phyloP scores from a whole-genome alignment of 441 rosid genomes.

The Jatropha multifida region DNA sequence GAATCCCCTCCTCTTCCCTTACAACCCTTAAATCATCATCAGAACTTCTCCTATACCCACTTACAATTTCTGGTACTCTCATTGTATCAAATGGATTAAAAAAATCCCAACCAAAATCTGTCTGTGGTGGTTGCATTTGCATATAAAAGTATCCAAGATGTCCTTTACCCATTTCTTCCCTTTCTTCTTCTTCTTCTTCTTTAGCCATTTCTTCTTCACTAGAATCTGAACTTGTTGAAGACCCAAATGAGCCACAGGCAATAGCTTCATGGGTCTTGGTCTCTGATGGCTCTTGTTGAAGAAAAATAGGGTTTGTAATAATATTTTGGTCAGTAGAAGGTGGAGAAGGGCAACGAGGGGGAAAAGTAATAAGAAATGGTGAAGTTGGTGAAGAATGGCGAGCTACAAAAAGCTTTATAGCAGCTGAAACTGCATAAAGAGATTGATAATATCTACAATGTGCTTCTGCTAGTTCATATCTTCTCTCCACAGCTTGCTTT shows the following conservation, averaged over 20 bases:
- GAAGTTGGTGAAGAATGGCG: slow-evolving; percentile 66
- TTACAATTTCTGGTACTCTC: slow-evolving; percentile 46
- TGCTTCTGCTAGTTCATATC: slow-evolving; percentile 78
- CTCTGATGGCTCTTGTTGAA: slow-evolving; percentile 51
- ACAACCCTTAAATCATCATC: slow-evolving; percentile 63
- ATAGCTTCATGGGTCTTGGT: slow-evolving; percentile 42
- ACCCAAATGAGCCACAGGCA: slow-evolving; percentile 42
- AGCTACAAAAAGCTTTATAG: slow-evolving; percentile 85
- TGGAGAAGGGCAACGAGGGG: slow-evolving; percentile 42
- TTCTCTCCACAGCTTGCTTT: slow-evolving; percentile 74
- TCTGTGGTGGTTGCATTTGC: slow-evolving; percentile 52
- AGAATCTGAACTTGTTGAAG: slow-evolving; percentile 39
- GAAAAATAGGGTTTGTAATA: slow-evolving; percentile 55
- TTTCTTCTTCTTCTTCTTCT: slow-evolving; percentile 9
- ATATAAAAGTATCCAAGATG: slow-evolving; percentile 47
- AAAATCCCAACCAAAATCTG: slow-evolving; percentile 77
- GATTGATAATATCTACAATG: slow-evolving; percentile 88
- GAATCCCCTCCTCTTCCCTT: slow-evolving; percentile 74
- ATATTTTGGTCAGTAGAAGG: slow-evolving; percentile 27
- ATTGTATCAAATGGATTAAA: slow-evolving; percentile 59
- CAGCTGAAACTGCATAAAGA: slow-evolving; percentile 79
- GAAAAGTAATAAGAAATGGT: slow-evolving; percentile 63
- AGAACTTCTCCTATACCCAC: slow-evolving; percentile 44
- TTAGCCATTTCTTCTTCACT: slow-evolving; percentile 42
- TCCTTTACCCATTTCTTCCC: too few relatives aligned